Conservation (phyloP, 1,284 basidiomycete genomes). For the Trametes pubescens region DNA sequence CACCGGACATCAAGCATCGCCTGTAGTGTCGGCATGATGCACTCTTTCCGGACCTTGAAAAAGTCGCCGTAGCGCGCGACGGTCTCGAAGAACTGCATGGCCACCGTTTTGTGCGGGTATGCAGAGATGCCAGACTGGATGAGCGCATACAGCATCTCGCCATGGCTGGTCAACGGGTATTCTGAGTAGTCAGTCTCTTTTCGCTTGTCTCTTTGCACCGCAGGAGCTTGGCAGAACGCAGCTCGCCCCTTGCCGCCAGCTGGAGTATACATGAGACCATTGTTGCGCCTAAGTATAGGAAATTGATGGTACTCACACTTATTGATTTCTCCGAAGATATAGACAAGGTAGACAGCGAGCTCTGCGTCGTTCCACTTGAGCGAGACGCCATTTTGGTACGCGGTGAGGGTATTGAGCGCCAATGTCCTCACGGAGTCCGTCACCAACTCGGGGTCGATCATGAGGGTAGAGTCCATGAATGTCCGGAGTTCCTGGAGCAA, state of each 20-base stretch:
- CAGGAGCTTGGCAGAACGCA: constrained; percentile 77
- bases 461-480: constrained; percentile 84
- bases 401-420: constrained; percentile 76
- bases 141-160: constrained; percentile 88
- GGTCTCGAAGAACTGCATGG: constrained; percentile 95
- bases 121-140: constrained; percentile 85
- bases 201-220: constrained; percentile 69
- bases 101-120: constrained; percentile 90
- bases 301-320: constrained; percentile 60
- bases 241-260: constrained; percentile 78
- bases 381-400: constrained; percentile 64
- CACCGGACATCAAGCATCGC: constrained; percentile 89
- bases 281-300: neutral
- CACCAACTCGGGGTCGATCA: constrained; percentile 85
- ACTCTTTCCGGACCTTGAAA: constrained; percentile 91
- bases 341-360: constrained; percentile 91
- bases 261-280: constrained; percentile 36
- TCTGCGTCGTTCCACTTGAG: constrained; percentile 96
- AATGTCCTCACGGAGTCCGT: constrained; percentile 76
- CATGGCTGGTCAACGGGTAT: constrained; percentile 90
- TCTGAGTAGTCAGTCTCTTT: constrained; percentile 82
- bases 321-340: constrained; percentile 93
- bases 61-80: constrained; percentile 94
- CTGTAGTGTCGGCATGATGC: constrained; percentile 86
- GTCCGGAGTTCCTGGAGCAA: constrained; percentile 74